These are phyloP conservation scores for Recurvomyces mirabilis DNA, from an alignment of 495 filamentous ascomycete genomes.

Conservation along the genomic window DNA sequence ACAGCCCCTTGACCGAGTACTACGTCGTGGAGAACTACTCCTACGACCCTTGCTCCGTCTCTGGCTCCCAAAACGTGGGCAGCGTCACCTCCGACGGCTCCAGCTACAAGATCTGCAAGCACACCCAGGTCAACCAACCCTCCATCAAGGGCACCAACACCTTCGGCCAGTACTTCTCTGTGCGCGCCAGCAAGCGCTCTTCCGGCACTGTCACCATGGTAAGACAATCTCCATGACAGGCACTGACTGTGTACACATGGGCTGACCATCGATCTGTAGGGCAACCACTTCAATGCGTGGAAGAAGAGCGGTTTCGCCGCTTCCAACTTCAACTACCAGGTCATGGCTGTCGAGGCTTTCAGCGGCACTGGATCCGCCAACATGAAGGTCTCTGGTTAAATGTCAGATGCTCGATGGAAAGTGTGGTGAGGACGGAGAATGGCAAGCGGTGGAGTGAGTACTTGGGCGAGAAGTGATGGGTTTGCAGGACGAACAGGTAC, in stretches of 20 bases:
- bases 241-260: too few species aligned
- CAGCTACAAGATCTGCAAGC: conserved; percentile 11
- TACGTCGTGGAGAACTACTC: conserved; percentile 6
- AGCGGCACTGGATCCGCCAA: not conserved
- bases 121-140: conserved; percentile 9
- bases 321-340: conserved; percentile 2
- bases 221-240: too few species aligned
- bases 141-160: conserved; percentile 10
- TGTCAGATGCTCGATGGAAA: too few species aligned
- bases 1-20: conserved; percentile 7
- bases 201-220: conserved; percentile 7
- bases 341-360: conserved; percentile 1
- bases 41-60: not conserved
- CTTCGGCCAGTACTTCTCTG: conserved; percentile 10
- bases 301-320: not conserved
- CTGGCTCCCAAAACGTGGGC: not conserved
- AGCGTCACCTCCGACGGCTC: conserved; percentile 4
- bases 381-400: too few species aligned
- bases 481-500: too few species aligned
- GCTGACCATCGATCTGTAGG: too few species aligned
- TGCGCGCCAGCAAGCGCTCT: conserved; percentile 4
- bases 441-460: too few species aligned
- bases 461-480: too few species aligned
- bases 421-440: too few species aligned
- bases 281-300: not conserved